Evolutionary conservation across 2,329 filamentous ascomycete species (phyloP), one percentile per base, ranked within the genome.

Genomic region (Fusarium sp.): DNA sequence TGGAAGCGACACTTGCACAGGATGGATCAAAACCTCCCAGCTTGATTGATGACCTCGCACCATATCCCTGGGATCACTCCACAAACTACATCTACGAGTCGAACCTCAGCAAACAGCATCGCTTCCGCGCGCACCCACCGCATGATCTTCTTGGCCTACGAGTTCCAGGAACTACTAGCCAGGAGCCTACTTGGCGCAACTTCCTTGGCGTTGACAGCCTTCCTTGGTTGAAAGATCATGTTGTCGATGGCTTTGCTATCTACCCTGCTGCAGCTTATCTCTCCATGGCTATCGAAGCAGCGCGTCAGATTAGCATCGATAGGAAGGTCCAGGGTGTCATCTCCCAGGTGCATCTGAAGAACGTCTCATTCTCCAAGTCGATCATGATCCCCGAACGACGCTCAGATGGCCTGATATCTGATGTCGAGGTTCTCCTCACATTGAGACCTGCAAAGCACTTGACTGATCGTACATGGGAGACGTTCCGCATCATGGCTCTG

Each of bases 151-250:
- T 80, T 0, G 79, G 79, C 16, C 29, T 57, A 0, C 36, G 69
- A 4, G 59, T 68, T 0, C 38, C 63, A 1, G 79, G 77, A 36
- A 73, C 63, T 16, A 73, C 66, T 0, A 47, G 50, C 1, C 40
- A 69, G 2, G 72, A 75, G 9, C 74, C 77, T 2, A 22, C 38
- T 11, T 80, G 74, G 73, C 68, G 76, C 0, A 77, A 80, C n/a
- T 5, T 78, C 2, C 63, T 80, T 8, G 68, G 67, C 10, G 9
- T 79, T 1, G 68, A 75, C 13, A 61, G 74, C 31, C 57, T 62
- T 7, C 81, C 88, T 18, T 87, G 87, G 62, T 78, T 85, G 3
- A 79, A 84, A 22, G 84, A 86, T 66, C 86, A 87, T 78, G 69
- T 78, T 22, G 83, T 86, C 77, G 81, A 84, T 64, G 84, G 81